Base-by-base conservation (phyloP, 106 monocot genomes). In the Phalaenopsis equestris region DNA sequence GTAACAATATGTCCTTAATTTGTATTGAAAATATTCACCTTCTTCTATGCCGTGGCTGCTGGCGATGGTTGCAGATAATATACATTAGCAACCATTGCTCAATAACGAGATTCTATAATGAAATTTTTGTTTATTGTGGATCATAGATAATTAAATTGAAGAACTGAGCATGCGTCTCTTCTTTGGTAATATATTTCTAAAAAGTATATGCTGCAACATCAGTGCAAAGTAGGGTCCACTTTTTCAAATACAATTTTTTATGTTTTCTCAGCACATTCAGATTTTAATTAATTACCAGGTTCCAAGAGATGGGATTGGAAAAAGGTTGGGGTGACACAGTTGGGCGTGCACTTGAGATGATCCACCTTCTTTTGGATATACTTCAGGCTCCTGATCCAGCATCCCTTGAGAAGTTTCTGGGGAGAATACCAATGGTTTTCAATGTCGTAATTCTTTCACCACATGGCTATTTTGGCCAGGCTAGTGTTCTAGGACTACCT, bases 401-500 rank as follows among this genome's bases (percentile, higher is more conserved):
- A 55, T 78, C 90, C 24, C 37, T 96, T 42, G 96, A 96, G 81
- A 87, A 81, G 6, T 96, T 96, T 56, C 70, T 96, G 21, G 96
- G 96, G 36, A 91, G 90, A 77, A 89, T 96, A 24, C 93, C 96
- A 7, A 96, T 96, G 96, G 89, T 96, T 48, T 94, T 93, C 79
- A 94, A 92, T 88, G 93, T 96, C 12, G 96, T 96, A 5, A 86
- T 96, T 79, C 76, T 96, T 76, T 96, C 96, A 79, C 93, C 96
- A 21, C 96, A 96, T 89, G 96, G 96, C 8, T 94, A 87, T 83
- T 96, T 96, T 77, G 93, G 93, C 70, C 96, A 96, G 80, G 93
- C 96, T 30, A 91, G 93, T 90, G 96, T 93, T 6, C 86, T 96
- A 23, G 96, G 96, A 11, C 80, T 94, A 80, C 96, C 93, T 36